These are phyloP conservation scores for Candida taoyuanica DNA, from an alignment of 805 yeast species.

Conservation along the genomic window DNA sequence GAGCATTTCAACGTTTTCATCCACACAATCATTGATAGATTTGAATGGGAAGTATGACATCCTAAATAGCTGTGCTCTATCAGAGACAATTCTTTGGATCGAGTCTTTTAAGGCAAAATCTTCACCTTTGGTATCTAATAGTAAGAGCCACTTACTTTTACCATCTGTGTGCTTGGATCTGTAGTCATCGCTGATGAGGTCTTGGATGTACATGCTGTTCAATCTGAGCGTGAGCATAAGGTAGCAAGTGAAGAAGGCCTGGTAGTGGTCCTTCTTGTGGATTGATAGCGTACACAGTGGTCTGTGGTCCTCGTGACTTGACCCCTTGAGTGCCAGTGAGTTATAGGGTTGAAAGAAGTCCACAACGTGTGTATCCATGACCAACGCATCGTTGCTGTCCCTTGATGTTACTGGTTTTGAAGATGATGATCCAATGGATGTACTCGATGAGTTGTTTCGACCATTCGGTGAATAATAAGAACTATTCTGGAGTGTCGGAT, in stretches of 20 bases:
- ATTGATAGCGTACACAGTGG: conserved; percentile 17
- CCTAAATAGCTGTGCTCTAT: conserved; percentile 7
- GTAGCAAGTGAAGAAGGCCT: conserved; percentile 16
- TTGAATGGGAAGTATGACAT: conserved; percentile 11
- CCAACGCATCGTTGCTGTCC: too few relatives aligned
- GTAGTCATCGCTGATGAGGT: conserved; percentile 11
- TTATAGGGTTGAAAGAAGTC: conserved; percentile 16
- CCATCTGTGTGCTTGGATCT: conserved; percentile 16
- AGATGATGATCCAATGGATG: too few relatives aligned
- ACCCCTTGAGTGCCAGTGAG: conserved; percentile 14
- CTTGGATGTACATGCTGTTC: conserved; percentile 3
- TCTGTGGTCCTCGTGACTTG: conserved; percentile 22
- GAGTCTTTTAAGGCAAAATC: conserved; percentile 11
- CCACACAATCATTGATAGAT: conserved; percentile 6
- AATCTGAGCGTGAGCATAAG: conserved; percentile 11
- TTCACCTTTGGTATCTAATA: conserved; percentile 13
- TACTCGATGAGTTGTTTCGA: neutral
- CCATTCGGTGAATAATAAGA: too few relatives aligned
- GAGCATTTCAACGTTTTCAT: conserved; percentile 27
- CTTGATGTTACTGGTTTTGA: too few relatives aligned
- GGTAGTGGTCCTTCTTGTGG: conserved; percentile 19
- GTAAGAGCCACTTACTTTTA: conserved; percentile 18
- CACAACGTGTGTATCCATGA: conserved; percentile 4
- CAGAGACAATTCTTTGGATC: conserved; percentile 6
- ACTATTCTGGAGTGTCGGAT: too few relatives aligned